Evolutionary conservation across 2,329 filamentous ascomycete species (phyloP).

Genomic region (Ophiostoma triangulosporum): DNA sequence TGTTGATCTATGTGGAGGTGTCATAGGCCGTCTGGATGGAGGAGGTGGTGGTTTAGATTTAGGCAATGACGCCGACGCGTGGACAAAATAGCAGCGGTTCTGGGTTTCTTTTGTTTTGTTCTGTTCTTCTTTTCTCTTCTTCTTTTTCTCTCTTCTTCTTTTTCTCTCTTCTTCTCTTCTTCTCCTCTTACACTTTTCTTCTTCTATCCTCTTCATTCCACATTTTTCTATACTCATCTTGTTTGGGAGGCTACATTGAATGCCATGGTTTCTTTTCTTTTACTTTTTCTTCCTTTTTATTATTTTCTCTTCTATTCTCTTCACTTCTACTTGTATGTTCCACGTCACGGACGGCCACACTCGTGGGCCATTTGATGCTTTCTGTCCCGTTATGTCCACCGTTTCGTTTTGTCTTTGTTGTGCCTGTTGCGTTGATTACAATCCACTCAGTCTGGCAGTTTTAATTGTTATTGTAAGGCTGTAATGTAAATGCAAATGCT

Average conservation of each 20-base stretch:
- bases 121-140: background rate
- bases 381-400: too few relatives aligned
- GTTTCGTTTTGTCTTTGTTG: background rate
- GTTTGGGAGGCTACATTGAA: background rate
- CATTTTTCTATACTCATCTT: slow-evolving; percentile 2
- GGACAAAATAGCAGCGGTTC: background rate
- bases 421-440: too few relatives aligned
- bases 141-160: background rate
- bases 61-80: background rate
- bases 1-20: slow-evolving; percentile 59
- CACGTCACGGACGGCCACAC: background rate
- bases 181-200: background rate
- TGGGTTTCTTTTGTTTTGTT: background rate
- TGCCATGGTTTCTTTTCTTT: background rate
- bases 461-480: too few relatives aligned
- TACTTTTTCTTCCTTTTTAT: background rate
- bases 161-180: background rate
- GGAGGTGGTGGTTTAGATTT: background rate
- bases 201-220: background rate
- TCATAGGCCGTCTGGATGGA: slow-evolving; percentile 21
- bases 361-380: too few relatives aligned
- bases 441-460: too few relatives aligned
- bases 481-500: too few relatives aligned
- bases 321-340: background rate
- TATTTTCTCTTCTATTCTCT: background rate